phyloP scores from a whole-genome alignment of 1,284 basidiomycete genomes.

The Naganishia sp. region DNA sequence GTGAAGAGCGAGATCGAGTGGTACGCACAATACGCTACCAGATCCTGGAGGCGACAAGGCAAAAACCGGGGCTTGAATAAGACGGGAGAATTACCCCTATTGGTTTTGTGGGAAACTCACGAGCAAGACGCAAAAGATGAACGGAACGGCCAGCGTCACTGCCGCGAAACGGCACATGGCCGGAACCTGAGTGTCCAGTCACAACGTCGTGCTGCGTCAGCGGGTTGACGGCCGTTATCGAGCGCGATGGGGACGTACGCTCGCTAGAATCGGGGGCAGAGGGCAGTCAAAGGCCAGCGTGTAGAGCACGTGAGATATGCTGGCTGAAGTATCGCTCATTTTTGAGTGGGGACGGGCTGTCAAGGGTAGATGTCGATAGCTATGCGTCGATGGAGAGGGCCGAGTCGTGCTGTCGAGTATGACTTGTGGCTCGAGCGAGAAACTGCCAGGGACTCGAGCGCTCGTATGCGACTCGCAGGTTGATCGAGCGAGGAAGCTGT shows the following conservation, averaged over 20 bases:
- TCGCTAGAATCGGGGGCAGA: slow-evolving; percentile 12
- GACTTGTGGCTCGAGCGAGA: too few species aligned
- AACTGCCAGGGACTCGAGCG: not conserved
- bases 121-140: slow-evolving; percentile 20
- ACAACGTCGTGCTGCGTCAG: not conserved
- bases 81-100: not conserved
- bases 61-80: not conserved
- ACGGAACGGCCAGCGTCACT: slow-evolving; percentile 14
- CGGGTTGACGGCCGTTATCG: not conserved
- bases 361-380: not conserved
- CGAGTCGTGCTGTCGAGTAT: not conserved
- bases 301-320: slow-evolving; percentile 13
- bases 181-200: not conserved
- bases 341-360: not conserved
- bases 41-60: slow-evolving; percentile 1
- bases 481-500: not conserved
- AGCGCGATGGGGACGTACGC: slow-evolving; percentile 1
- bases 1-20: slow-evolving; percentile 1
- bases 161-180: slow-evolving; percentile 22
- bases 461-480: not conserved
- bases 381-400: not conserved
- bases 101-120: not conserved
- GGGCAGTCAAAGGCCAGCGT: slow-evolving; percentile 19
- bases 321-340: slow-evolving; percentile 12
- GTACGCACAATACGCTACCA: slow-evolving; percentile 28